phyloP scores from a whole-genome alignment of 257 asterid genomes.

The Cruciata laevipes region DNA sequence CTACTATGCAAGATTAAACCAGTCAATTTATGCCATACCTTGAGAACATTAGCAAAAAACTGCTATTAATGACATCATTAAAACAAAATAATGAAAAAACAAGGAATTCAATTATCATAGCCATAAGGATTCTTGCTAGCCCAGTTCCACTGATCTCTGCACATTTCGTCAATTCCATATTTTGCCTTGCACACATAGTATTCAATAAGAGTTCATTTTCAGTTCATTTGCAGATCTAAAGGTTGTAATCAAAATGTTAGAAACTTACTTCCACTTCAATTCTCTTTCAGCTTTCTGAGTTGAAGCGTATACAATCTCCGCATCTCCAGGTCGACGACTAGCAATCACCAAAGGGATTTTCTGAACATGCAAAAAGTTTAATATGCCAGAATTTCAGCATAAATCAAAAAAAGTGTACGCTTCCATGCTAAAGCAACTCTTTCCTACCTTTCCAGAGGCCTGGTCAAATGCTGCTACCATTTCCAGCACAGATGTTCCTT shows the following conservation, averaged over 20 bases:
- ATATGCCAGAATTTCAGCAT: not conserved
- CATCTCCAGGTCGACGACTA: slow-evolving; percentile 94
- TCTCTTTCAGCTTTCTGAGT: slow-evolving; percentile 82
- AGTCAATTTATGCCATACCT: no score
- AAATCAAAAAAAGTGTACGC: not conserved
- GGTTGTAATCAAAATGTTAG: not conserved
- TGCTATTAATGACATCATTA: no score
- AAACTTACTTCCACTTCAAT: slow-evolving; percentile 89
- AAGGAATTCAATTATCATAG: no score
- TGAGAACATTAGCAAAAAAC: no score
- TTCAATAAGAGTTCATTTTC: not conserved
- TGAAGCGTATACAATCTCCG: slow-evolving; percentile 79
- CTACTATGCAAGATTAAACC: no score
- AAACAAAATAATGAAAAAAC: no score
- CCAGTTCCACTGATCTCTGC: slow-evolving; percentile 98
- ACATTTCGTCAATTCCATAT: slow-evolving; percentile 74
- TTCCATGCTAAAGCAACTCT: not conserved
- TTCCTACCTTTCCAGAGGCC: slow-evolving; percentile 89
- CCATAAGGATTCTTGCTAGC: slow-evolving; percentile 96
- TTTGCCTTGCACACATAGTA: slow-evolving; percentile 48
- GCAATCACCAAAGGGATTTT: slow-evolving; percentile 80
- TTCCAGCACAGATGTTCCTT: slow-evolving; percentile 96
- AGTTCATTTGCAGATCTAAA: not conserved
- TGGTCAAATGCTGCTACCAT: slow-evolving; percentile 95
- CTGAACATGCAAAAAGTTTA: slow-evolving; percentile 24